Percentiles rank a stretch among this genome's conserved stretches.
These are phyloP conservation scores for Pelargonium citronellum DNA, from an alignment of 441 rosid genomes.

Conservation along the genomic window DNA sequence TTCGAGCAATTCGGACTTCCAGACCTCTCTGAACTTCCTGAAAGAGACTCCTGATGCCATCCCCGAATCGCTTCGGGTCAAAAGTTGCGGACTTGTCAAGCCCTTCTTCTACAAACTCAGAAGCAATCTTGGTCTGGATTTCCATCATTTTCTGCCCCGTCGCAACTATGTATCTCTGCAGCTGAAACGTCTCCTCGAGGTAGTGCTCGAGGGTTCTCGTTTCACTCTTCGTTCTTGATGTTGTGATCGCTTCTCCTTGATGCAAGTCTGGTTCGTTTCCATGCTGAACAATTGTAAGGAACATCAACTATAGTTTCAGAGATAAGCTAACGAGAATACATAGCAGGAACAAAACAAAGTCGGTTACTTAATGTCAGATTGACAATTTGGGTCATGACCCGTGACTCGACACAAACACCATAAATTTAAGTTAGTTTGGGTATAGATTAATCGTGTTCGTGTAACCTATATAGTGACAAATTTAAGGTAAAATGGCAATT, in stretches of 20 bases:
- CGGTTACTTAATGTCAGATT: no score
- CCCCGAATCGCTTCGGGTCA: constrained; percentile 61
- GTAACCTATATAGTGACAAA: no score
- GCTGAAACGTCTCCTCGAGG: constrained; percentile 83
- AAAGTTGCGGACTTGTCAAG: constrained; percentile 41
- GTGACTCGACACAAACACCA: no score
- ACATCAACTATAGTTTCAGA: not conserved
- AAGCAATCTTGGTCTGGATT: constrained; percentile 57
- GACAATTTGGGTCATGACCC: no score
- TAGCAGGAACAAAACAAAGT: no score
- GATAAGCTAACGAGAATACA: not conserved
- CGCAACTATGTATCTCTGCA: constrained; percentile 78
- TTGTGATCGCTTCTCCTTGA: constrained; percentile 20
- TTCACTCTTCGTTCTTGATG: constrained; percentile 30
- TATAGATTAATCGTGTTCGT: no score
- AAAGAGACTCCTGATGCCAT: constrained; percentile 47
- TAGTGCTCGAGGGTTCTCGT: constrained; percentile 58
- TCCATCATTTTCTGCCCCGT: constrained; percentile 80
- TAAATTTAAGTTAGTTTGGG: no score
- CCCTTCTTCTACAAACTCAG: constrained; percentile 46
- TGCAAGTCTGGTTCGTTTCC: constrained; percentile 36
- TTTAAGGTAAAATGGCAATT: no score
- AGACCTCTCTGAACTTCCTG: constrained; percentile 85
- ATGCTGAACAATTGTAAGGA: constrained; percentile 38
- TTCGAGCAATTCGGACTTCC: constrained; percentile 74